Base-by-base conservation (phyloP, 495 filamentous ascomycete genomes). In the Penicillium mononematosum region DNA sequence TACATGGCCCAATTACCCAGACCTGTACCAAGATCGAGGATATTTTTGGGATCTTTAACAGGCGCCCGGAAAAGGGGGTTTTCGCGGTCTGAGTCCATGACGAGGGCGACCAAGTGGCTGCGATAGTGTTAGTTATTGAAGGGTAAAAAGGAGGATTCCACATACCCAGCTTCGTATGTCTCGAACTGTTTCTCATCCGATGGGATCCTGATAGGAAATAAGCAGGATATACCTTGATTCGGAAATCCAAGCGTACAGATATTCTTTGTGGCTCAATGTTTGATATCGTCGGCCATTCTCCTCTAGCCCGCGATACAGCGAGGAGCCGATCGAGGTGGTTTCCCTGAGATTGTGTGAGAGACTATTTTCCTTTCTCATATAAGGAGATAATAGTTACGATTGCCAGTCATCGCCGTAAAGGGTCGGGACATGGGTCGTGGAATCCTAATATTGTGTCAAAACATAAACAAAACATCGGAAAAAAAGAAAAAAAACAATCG, bases 1-100 rank as follows among this genome's bases (percentile, higher is more conserved):
- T 68, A 70, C 62, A 68, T 71, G 39, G 67, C 64, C 66, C 70
- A 70, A 9, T 51, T 50, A 24, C 67, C 67, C 32, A 62, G 56
- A 4, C 66, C 64, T 7, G 66, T 69, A 24, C 66, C 66, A 25
- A 69, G 63, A 31, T 69, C 66, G 12, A 69, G 61, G 12, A 69
- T 62, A 22, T 69, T 46, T 38, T 50, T 61, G 1, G 61, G 45
- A 1, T 53, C 29, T 6, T 46, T 17, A 6, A 61, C 46, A 2
- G 62, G 62, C 16, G 62, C 25, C 7, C 44, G 47, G 46, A 58
- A 59, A 8, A 65, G 59, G 1, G 62, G 55, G 34, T 65, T 65
- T 1, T 55, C 51, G 44, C 45, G 11, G 9, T 65, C 43, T 6
- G 55, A 59, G 27, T 65, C 62, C 22, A 65, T 20, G 9, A 60